Evolutionary conservation across 148 eudicot genomes (phyloP).

Genomic region (Oxyria digyna): DNA sequence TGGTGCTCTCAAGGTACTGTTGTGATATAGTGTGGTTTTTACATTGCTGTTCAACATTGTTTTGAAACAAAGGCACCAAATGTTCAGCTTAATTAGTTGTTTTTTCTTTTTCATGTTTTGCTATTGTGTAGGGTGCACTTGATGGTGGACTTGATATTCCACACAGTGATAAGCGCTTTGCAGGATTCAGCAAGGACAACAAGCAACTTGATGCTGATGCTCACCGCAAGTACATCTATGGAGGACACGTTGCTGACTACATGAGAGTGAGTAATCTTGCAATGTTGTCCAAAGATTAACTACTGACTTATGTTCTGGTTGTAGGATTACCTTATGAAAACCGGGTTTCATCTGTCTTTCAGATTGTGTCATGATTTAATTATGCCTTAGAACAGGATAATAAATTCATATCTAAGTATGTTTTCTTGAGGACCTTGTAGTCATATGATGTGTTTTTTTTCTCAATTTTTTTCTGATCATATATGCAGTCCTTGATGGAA

Average conservation of each 20-base stretch:
- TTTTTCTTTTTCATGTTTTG: neutral
- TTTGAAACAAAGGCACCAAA: too few relatives aligned
- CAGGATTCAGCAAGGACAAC: constrained; percentile 54
- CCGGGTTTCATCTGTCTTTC: neutral
- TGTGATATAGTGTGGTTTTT: neutral
- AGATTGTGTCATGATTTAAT: too few relatives aligned
- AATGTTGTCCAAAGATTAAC: neutral
- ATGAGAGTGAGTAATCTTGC: constrained; percentile 27
- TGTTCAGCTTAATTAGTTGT: too few relatives aligned
- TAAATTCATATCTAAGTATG: neutral
- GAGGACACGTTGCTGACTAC: constrained; percentile 69
- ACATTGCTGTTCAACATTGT: neutral
- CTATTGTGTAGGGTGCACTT: constrained; percentile 50
- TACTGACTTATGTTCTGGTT: neutral
- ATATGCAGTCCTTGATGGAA: constrained; percentile 35
- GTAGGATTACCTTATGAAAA: neutral
- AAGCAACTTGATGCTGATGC: constrained; percentile 66
- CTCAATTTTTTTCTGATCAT: neutral
- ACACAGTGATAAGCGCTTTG: constrained; percentile 74
- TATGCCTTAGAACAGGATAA: too few relatives aligned
- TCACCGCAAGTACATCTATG: constrained; percentile 61
- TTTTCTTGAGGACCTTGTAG: neutral
- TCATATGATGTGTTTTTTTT: neutral
- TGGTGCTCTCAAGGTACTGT: constrained; percentile 75
- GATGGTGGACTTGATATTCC: constrained; percentile 86